Evolutionary conservation across 345 rosid species (phyloP), one percentile per base, ranked within the genome.

Genomic region (Eucalyptus sideroxylon): DNA sequence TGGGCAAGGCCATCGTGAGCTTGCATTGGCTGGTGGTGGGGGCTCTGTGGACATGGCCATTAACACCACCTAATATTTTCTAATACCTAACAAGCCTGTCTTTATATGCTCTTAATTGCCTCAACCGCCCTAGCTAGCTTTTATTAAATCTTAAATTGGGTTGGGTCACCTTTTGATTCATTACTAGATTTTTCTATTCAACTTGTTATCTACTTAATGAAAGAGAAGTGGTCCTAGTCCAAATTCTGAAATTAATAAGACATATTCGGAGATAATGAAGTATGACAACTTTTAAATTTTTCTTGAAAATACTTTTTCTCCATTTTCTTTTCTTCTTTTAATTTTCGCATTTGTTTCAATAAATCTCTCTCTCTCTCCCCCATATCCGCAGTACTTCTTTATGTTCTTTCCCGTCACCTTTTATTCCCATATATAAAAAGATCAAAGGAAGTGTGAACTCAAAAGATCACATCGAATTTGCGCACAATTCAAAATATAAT

Each of bases 401-500:
- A 55, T 55, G 11, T 55, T 19, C 1, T 55, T 55, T 55, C 2
- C 5, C 0, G 55, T 17, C 55, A 51, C 55, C 0, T 51, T 51
- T 50, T 51, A 7, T 51, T 51, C 55, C 55, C 23, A 51, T 51
- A 6, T 51, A 51, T 51, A 51, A 51, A 51, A 6, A 51, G 23
- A 51, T 31, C 11, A 69, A 34, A 31, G 42, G 42, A 69, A 69
- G 12, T 34, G 42, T 6, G 7, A 0, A 34, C 7, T 34, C 81
- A 1, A 69, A 69, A 34, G 12, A 69, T 34, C 23, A 9, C 12
- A 5, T 34, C 14, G 47, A 45, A 9, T 45, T 9, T 45, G 0
- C 0, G 4, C 47, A 45, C 47, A 45, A 45, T 45, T 45, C 11
- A 3, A 45, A 0, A 11, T 31, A 5, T 5, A 2, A 69, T 2